Base-by-base conservation (phyloP, 1,139 yeast species). In the Waltiozyma sp. region DNA sequence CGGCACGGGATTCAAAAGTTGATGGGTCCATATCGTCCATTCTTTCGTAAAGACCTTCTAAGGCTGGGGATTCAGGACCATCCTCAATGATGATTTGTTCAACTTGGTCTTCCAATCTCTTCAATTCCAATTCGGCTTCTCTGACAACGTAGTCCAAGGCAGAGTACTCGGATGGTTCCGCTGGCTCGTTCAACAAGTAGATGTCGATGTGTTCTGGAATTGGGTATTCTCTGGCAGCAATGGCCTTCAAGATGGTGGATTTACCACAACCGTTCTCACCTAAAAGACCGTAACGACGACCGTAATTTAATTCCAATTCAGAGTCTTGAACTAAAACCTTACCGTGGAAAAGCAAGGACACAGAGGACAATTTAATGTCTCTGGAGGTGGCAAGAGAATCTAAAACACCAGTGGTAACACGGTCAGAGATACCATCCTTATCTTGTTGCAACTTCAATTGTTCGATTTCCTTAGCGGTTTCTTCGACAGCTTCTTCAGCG, bases 241-340 rank as follows among this genome's bases (percentile, higher is more conserved):
- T 68, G 37, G 97, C 81, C 65, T 85, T 86, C 63, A 91, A 69
- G 59, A 91, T 80, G 28, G 99, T 91, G 38, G 97, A 88, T 68
- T 91, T 91, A 71, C 99, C 99, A 71, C 98, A 91, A 51, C 99
- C 99, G 66, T 91, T 91, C 68, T 89, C 97, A 62, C 99, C 99
- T 57, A 93, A 74, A 53, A 91, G 75, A 69, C 95, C 95, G 63
- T 93, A 91, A 67, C 96, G 80, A 70, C 96, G 86, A 61, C 98
- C 98, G 66, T 80, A 89, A 70, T 91, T 93, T 69, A 91, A 78
- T 71, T 91, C 98, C 57, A 91, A 68, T 40, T 73, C 74, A 38
- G 97, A 81, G 66, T 91, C 98, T 68, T 87, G 96, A 57, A 91
- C 75, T 62, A 91, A 72, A 45, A 91, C 96, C 63, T 89, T 91